phyloP scores from a whole-genome alignment of 2,329 filamentous ascomycete genomes.

The Ophiostoma sp. region DNA sequence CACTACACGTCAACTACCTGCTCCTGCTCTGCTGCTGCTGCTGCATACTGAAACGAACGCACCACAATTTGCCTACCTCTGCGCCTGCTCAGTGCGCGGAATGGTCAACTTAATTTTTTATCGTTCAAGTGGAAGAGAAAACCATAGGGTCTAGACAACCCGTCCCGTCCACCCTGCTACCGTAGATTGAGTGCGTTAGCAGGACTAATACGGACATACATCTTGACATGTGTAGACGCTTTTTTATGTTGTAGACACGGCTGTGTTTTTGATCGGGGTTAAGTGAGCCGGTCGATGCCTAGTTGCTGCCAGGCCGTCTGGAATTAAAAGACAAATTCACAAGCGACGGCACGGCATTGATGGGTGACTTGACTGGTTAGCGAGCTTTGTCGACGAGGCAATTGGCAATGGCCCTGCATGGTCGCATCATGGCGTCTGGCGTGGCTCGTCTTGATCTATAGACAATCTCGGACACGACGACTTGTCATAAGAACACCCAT shows the following conservation, averaged over 20 bases:
- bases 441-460: no score
- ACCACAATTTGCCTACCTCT: constrained; percentile 55
- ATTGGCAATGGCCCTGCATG: no score
- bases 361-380: no score
- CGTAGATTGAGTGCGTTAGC: constrained; percentile 52
- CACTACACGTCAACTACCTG: background rate
- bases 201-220: constrained; percentile 63
- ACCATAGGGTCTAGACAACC: constrained; percentile 62
- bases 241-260: background rate
- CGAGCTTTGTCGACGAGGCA: no score
- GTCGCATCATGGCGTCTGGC: no score
- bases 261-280: no score
- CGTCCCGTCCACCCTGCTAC: constrained; percentile 61
- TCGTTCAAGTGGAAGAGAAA: constrained; percentile 58
- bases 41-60: background rate
- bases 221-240: constrained; percentile 25
- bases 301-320: no score
- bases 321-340: no score
- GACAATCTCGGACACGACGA: no score
- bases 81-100: constrained; percentile 52
- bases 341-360: no score
- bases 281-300: no score
- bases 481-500: no score
- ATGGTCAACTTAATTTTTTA: constrained; percentile 54
- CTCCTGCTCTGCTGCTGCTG: background rate